Evolutionary conservation across 2,329 filamentous ascomycete genomes (phyloP).

Genomic region (Penicillium sp.): DNA sequence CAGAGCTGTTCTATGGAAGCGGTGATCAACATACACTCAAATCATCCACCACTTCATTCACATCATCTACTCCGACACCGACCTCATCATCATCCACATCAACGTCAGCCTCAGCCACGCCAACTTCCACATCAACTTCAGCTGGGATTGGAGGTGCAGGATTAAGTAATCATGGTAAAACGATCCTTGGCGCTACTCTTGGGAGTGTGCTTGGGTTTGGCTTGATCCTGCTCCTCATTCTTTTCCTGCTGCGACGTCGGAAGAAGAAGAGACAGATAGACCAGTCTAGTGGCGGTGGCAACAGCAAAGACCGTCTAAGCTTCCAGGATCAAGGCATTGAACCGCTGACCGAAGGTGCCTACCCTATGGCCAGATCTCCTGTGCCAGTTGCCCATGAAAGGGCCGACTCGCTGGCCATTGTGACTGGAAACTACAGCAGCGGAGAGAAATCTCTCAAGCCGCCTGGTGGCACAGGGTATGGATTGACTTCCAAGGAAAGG

Average conservation of each 20-base stretch:
- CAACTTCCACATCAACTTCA: slow-evolving; percentile 33
- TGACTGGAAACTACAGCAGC: slow-evolving; percentile 35
- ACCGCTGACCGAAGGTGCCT: slow-evolving; percentile 41
- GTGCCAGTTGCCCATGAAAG: slow-evolving; percentile 36
- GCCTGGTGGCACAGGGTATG: slow-evolving; percentile 20
- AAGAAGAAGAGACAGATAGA: slow-evolving; percentile 51
- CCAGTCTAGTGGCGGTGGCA: slow-evolving; percentile 45
- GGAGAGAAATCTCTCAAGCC: slow-evolving; percentile 34
- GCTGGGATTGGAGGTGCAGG: slow-evolving; percentile 34
- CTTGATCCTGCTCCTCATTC: slow-evolving; percentile 64
- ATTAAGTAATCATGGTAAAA: slow-evolving; percentile 39
- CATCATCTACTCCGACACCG: slow-evolving; percentile 29
- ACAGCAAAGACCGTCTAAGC: slow-evolving; percentile 55
- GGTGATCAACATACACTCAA: slow-evolving; percentile 15
- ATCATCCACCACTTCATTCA: slow-evolving; percentile 16
- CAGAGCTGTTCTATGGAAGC: slow-evolving; percentile 55
- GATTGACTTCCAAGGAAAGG: slow-evolving; percentile 20
- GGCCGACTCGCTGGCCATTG: slow-evolving; percentile 40
- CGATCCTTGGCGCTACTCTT: slow-evolving; percentile 75
- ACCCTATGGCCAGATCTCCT: slow-evolving; percentile 45
- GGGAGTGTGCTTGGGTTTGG: slow-evolving; percentile 75
- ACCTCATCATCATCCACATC: slow-evolving; percentile 33
- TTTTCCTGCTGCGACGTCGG: slow-evolving; percentile 56
- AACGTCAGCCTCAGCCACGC: slow-evolving; percentile 28
- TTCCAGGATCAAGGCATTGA: slow-evolving; percentile 46